These are phyloP conservation scores for Botrytis galanthina DNA, from an alignment of 2,329 filamentous ascomycete genomes.

Conservation along the genomic window DNA sequence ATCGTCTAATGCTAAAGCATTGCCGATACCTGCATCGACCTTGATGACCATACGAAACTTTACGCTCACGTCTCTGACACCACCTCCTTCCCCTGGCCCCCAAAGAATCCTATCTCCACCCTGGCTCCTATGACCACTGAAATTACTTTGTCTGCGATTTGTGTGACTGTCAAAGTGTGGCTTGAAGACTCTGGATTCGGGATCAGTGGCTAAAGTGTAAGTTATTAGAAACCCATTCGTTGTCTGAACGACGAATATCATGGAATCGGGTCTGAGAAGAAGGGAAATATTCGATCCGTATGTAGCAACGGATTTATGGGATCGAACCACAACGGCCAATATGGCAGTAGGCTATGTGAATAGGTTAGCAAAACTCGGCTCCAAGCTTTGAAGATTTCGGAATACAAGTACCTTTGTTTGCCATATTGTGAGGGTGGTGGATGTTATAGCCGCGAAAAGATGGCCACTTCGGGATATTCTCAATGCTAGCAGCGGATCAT, in stretches of 20 bases:
- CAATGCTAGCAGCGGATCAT: constrained; percentile 70
- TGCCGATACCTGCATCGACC: constrained; percentile 90
- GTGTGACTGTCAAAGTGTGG: constrained; percentile 71
- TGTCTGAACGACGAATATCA: constrained; percentile 89
- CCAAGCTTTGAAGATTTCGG: background rate
- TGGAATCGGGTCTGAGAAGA: constrained; percentile 84
- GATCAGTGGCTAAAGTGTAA: constrained; percentile 85
- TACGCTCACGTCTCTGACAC: constrained; percentile 81
- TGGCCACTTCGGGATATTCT: constrained; percentile 77
- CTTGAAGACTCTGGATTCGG: constrained; percentile 79
- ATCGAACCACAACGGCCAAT: constrained; percentile 80
- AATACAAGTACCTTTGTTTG: constrained; percentile 73
- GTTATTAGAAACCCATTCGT: constrained; percentile 85
- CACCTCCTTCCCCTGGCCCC: constrained; percentile 77
- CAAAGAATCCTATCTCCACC: constrained; percentile 62
- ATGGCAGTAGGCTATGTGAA: constrained; percentile 75
- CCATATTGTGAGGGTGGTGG: constrained; percentile 87
- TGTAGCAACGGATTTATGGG: constrained; percentile 70
- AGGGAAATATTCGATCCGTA: constrained; percentile 86
- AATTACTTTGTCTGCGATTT: constrained; percentile 61
- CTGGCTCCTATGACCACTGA: constrained; percentile 48
- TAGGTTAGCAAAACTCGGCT: constrained; percentile 14
- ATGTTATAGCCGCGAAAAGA: constrained; percentile 83
- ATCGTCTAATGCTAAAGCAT: constrained; percentile 83
- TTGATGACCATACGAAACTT: constrained; percentile 98